phyloP scores from a whole-genome alignment of 805 yeast genomes.

The Cyberlindnera maclurae region DNA sequence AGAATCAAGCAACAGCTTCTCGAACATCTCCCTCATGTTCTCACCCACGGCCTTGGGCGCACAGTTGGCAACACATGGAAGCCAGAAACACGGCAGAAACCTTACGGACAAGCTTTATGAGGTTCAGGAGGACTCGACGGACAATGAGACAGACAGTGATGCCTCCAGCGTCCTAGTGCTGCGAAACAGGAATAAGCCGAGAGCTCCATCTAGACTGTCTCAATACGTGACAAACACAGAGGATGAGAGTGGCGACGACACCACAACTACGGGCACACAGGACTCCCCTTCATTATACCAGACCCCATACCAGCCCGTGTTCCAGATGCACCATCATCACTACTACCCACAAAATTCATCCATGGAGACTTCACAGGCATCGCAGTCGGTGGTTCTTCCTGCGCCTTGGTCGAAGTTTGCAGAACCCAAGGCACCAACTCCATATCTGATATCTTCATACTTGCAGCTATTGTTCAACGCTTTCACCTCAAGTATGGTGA shows the following conservation, averaged over 20 bases:
- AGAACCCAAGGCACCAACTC: conserved; percentile 42
- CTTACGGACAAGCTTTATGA: conserved; percentile 7
- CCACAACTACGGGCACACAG: conserved; percentile 1
- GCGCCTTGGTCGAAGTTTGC: conserved; percentile 52
- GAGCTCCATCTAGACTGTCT: conserved; percentile 11
- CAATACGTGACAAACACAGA: conserved; percentile 9
- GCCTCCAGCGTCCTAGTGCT: conserved; percentile 5
- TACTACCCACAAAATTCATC: conserved; percentile 27
- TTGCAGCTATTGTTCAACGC: conserved; percentile 49
- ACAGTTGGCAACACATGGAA: conserved; percentile 16
- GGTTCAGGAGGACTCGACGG: conserved; percentile 4
- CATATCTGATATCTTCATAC: conserved; percentile 56
- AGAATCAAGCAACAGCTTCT: conserved; percentile 1
- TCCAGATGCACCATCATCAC: conserved; percentile 41
- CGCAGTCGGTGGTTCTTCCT: conserved; percentile 32
- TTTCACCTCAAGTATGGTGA: conserved; percentile 36
- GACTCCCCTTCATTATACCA: conserved; percentile 6
- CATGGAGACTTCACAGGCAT: conserved; percentile 5
- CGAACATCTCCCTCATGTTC: conserved; percentile 8
- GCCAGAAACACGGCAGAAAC: conserved; percentile 11
- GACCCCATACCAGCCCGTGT: conserved; percentile 18
- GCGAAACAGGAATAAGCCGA: conserved; percentile 12
- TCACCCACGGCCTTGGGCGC: conserved; percentile 24
- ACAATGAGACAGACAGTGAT: conserved; percentile 2
- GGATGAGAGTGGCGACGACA: conserved; percentile 4